These are phyloP conservation scores for Nepenthes alata DNA, from an alignment of 179 eudicot species.

Conservation along the genomic window DNA sequence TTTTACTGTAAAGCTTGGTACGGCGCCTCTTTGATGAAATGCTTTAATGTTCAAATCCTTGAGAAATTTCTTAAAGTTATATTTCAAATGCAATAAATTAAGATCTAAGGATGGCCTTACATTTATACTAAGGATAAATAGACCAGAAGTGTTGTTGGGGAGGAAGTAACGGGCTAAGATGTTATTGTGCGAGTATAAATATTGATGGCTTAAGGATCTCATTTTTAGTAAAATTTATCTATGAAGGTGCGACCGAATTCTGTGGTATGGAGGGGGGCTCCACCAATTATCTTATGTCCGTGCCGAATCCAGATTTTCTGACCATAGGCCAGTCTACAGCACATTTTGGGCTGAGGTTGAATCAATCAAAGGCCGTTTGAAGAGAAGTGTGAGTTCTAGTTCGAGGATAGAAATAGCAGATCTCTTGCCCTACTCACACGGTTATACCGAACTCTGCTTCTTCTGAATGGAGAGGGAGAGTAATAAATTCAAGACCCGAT, in stretches of 20 bases:
- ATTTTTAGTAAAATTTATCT: not conserved
- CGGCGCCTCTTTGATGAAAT: no score
- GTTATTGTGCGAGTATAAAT: no score
- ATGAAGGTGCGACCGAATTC: constrained; percentile 82
- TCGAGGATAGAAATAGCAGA: constrained; percentile 74
- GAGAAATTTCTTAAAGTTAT: no score
- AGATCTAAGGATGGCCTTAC: no score
- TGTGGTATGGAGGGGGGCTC: constrained; percentile 81
- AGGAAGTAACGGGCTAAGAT: no score
- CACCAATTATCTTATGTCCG: constrained; percentile 76
- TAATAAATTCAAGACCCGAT: not conserved
- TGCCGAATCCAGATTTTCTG: constrained; percentile 86
- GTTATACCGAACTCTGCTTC: constrained; percentile 84
- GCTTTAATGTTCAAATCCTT: no score
- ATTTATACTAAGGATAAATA: no score
- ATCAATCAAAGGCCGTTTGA: constrained; percentile 41
- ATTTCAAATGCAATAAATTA: no score
- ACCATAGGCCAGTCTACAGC: constrained; percentile 82
- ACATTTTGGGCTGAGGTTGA: constrained; percentile 78
- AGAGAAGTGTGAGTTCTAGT: constrained; percentile 51
- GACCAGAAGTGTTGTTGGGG: no score
- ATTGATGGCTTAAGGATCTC: no score
- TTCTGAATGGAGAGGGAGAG: constrained; percentile 15
- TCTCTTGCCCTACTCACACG: constrained; percentile 60
- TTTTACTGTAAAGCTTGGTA: not conserved